Percentiles rank a stretch among this genome's conserved stretches.
Conservation (phyloP, 441 rosid species). For the Gossypium gossypioides region DNA sequence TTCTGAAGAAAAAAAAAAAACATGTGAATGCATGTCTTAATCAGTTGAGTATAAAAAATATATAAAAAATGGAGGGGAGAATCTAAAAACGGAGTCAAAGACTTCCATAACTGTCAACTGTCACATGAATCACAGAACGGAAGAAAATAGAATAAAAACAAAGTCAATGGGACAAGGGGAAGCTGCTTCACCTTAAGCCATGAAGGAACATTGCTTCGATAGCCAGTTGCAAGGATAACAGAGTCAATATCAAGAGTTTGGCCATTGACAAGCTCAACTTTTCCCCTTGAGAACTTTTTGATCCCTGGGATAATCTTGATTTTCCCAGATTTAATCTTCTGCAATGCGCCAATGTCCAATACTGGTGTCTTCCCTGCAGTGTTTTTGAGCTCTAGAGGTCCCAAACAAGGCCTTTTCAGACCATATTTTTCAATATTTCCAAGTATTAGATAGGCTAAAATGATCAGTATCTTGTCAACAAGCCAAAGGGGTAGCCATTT, state of each 20-base stretch:
- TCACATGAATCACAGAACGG: conserved; percentile 16
- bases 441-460: conserved; percentile 34
- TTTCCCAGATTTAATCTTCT: conserved; percentile 49
- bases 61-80: not conserved
- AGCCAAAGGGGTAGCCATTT: conserved; percentile 57
- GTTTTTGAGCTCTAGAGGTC: conserved; percentile 58
- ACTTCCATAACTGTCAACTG: conserved; percentile 24
- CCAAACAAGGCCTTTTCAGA: conserved; percentile 42
- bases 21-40: conserved; percentile 7
- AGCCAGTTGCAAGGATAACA: conserved; percentile 73
- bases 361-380: conserved; percentile 63
- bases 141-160: not conserved
- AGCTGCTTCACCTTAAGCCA: conserved; percentile 58
- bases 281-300: conserved; percentile 35
- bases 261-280: conserved; percentile 59
- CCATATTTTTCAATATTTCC: conserved; percentile 54
- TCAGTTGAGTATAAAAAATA: not conserved
- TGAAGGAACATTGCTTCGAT: conserved; percentile 78
- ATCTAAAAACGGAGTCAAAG: conserved; percentile 10
- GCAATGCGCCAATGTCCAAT: conserved; percentile 54
- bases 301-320: conserved; percentile 60
- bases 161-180: not conserved
- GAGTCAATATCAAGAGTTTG: conserved; percentile 49
- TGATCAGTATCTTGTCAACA: conserved; percentile 46
- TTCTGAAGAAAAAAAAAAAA: conserved; percentile 2